These are phyloP conservation scores for Aspergillus unguis DNA, from an alignment of 2,329 filamentous ascomycete genomes.

Conservation along the genomic window DNA sequence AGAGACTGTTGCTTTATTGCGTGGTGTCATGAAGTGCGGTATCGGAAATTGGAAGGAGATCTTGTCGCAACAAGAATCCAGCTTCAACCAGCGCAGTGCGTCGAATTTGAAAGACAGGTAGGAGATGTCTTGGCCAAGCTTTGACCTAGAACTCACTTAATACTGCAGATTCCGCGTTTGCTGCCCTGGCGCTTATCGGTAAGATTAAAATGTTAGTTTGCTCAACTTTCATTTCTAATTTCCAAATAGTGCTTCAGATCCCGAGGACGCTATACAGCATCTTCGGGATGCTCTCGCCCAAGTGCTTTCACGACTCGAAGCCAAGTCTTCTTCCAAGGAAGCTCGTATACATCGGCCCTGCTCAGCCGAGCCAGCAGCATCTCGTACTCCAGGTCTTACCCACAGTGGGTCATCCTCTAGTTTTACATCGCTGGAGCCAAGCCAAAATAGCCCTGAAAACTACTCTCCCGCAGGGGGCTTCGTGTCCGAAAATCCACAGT, in stretches of 20 bases:
- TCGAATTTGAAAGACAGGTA: slow-evolving; percentile 62
- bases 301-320: slow-evolving; percentile 31
- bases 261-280: slow-evolving; percentile 36
- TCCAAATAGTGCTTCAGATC: slow-evolving; percentile 31
- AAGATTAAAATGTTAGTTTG: slow-evolving; percentile 11
- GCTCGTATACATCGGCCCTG: slow-evolving; percentile 26
- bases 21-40: slow-evolving; percentile 59
- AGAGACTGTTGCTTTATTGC: slow-evolving; percentile 57
- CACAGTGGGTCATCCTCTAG: slow-evolving; percentile 20
- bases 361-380: slow-evolving; percentile 18
- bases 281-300: slow-evolving; percentile 37
- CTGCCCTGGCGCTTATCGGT: slow-evolving; percentile 49
- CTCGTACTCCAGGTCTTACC: slow-evolving; percentile 13
- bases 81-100: slow-evolving; percentile 57
- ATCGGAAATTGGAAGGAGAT: slow-evolving; percentile 66
- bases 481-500: slow-evolving; percentile 24
- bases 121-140: not conserved
- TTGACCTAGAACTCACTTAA: slow-evolving; percentile 5
- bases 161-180: slow-evolving; percentile 50
- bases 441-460: slow-evolving; percentile 11
- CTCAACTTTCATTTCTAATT: not conserved
- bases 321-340: slow-evolving; percentile 23
- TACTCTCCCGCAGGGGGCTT: slow-evolving; percentile 14
- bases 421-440: slow-evolving; percentile 17
- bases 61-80: slow-evolving; percentile 53